Conservation (phyloP, 1,284 basidiomycete genomes). For the Schizophyllum commune region DNA sequence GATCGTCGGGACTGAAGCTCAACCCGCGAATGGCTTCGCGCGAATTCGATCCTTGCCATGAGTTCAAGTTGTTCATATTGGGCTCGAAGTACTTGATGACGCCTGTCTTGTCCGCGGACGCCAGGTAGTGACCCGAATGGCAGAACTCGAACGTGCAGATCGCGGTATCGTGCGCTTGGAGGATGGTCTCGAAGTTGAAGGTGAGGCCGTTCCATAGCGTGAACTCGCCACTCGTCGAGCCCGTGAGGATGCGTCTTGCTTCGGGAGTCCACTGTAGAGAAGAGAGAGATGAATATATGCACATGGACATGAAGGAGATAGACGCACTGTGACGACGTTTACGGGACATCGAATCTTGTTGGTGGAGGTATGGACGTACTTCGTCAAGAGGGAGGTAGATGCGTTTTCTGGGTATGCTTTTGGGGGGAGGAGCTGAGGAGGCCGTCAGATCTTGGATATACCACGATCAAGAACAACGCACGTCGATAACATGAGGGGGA, state of each 20-base stretch:
- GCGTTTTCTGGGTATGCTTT: conserved; percentile 85
- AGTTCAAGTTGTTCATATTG: conserved; percentile 97
- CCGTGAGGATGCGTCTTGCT: conserved; percentile 86
- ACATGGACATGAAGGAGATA: background rate
- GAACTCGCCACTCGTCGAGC: conserved; percentile 95
- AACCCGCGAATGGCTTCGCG: conserved; percentile 87
- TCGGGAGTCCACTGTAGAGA: conserved; percentile 89
- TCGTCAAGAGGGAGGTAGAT: conserved; percentile 88
- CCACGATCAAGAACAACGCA: conserved; percentile 32
- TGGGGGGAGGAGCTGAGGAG: conserved; percentile 77
- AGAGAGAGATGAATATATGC: conserved; percentile 4
- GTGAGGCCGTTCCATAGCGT: conserved; percentile 98
- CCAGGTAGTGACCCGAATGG: conserved; percentile 85
- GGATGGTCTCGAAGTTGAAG: conserved; percentile 99
- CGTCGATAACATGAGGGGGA: conserved; percentile 79
- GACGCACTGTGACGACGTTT: conserved; percentile 82
- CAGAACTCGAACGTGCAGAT: conserved; percentile 89
- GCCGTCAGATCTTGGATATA: conserved; percentile 11
- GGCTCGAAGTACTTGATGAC: conserved; percentile 98
- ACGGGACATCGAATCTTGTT: conserved; percentile 98
- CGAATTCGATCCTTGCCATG: conserved; percentile 77
- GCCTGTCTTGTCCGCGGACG: conserved; percentile 89
- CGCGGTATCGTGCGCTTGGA: conserved; percentile 94
- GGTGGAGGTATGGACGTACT: conserved; percentile 96
- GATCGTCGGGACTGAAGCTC: conserved; percentile 88